Evolutionary conservation across 352 stramenopile genomes (phyloP).

Genomic region (Phytophthora idaei): DNA sequence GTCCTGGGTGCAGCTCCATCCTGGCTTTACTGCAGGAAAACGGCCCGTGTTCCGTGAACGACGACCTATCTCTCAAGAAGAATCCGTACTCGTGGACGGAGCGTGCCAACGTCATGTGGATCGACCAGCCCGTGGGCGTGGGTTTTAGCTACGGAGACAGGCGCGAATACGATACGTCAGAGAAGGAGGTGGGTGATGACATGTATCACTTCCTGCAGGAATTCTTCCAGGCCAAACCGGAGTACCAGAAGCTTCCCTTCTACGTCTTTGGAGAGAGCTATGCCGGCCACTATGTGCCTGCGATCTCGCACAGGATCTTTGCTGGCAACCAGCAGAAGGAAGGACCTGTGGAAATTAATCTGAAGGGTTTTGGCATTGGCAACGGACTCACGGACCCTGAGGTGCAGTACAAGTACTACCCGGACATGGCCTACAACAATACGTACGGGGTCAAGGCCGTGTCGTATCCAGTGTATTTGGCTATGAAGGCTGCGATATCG

Average conservation of each 20-base stretch:
- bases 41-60: constrained; percentile 94
- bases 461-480: constrained; percentile 62
- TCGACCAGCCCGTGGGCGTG: constrained; percentile 95
- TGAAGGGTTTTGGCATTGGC: constrained; percentile 94
- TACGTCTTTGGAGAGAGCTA: constrained; percentile 96
- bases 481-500: constrained; percentile 69
- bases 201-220: constrained; percentile 96
- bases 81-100: constrained; percentile 95
- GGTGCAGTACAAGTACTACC: constrained; percentile 87
- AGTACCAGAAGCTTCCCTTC: constrained; percentile 92
- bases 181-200: constrained; percentile 94
- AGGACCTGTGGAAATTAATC: constrained; percentile 78
- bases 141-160: constrained; percentile 94
- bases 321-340: constrained; percentile 68
- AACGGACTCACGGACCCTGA: constrained; percentile 96
- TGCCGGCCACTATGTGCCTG: constrained; percentile 94
- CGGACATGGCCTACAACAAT: constrained; percentile 93
- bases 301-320: constrained; percentile 81
- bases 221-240: constrained; percentile 90
- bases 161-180: constrained; percentile 88
- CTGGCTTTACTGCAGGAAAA: constrained; percentile 96
- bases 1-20: constrained; percentile 94
- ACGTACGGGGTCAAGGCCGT: constrained; percentile 80
- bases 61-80: constrained; percentile 85
- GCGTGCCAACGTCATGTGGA: constrained; percentile 95